Percentiles rank a stretch among this genome's conserved stretches.
phyloP scores from a whole-genome alignment of 805 yeast genomes.

The Zygotorulaspora florentina region DNA sequence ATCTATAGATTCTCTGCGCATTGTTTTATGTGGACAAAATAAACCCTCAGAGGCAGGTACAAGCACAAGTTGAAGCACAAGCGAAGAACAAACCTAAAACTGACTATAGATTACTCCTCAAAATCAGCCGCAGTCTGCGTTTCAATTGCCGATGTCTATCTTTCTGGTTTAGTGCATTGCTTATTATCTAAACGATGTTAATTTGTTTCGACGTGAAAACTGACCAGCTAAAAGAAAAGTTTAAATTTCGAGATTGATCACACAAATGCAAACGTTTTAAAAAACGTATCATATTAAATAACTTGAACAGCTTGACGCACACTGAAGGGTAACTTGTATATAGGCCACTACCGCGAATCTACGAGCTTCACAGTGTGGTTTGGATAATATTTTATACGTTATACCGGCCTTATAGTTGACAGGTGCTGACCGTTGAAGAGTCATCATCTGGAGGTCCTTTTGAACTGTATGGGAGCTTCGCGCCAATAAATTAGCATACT shows the following conservation, averaged over 20 bases:
- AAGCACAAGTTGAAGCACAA: no score
- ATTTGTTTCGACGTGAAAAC: not conserved
- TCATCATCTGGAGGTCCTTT: not conserved
- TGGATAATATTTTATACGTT: not conserved
- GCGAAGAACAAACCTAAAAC: no score
- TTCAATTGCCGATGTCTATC: no score
- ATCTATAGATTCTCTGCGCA: constrained; percentile 4
- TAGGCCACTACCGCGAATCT: not conserved
- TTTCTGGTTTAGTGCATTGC: no score
- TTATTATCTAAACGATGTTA: no score
- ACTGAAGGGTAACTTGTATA: not conserved
- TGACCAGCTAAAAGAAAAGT: not conserved
- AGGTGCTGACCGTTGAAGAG: not conserved
- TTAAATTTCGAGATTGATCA: not conserved
- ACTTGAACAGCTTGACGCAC: not conserved
- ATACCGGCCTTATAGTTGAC: not conserved
- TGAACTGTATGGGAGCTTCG: no score
- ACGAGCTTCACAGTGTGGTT: no score
- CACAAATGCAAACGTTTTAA: not conserved
- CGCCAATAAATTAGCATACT: not conserved
- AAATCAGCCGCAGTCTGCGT: no score
- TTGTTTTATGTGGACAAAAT: not conserved
- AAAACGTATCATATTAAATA: not conserved
- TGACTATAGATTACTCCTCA: no score
- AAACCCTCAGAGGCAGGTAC: not conserved